phyloP scores from a whole-genome alignment of 1,284 basidiomycete species.

The Fomitopsis betulina region DNA sequence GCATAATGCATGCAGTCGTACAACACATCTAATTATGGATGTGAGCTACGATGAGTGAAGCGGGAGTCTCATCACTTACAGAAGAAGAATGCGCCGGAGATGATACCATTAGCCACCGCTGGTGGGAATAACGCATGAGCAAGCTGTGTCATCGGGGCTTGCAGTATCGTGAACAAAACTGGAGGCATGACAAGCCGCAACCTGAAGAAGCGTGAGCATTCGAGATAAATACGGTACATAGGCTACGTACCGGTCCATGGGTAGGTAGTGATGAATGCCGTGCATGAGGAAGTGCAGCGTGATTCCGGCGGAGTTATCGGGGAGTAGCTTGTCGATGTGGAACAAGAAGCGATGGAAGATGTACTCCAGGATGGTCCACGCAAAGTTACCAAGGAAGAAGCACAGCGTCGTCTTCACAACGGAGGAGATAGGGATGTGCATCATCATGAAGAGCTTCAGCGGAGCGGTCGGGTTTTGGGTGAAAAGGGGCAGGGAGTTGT shows the following conservation, averaged over 20 bases:
- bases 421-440: slow-evolving; percentile 40
- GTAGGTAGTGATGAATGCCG: slow-evolving; percentile 96
- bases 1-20: slow-evolving; percentile 95
- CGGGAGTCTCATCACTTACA: slow-evolving; percentile 48
- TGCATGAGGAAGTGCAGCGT: slow-evolving; percentile 92
- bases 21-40: slow-evolving; percentile 55
- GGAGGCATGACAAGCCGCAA: slow-evolving; percentile 98
- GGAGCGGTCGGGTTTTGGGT: slow-evolving; percentile 51
- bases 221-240: not conserved
- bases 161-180: slow-evolving; percentile 73
- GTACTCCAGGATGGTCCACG: slow-evolving; percentile 98
- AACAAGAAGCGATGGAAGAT: slow-evolving; percentile 96
- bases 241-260: slow-evolving; percentile 79
- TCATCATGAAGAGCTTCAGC: slow-evolving; percentile 35
- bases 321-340: slow-evolving; percentile 90
- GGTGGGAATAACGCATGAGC: slow-evolving; percentile 83
- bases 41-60: not conserved
- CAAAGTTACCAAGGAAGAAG: slow-evolving; percentile 79
- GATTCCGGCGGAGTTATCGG: slow-evolving; percentile 79
- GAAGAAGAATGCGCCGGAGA: slow-evolving; percentile 87
- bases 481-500: slow-evolving; percentile 52
- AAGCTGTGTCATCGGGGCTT: slow-evolving; percentile 86
- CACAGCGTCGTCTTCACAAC: slow-evolving; percentile 52
- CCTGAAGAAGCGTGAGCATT: slow-evolving; percentile 31
- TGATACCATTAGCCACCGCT: slow-evolving; percentile 88